Conservation (phyloP, 768 basidiomycete genomes). For the Coprinopsis sp. region DNA sequence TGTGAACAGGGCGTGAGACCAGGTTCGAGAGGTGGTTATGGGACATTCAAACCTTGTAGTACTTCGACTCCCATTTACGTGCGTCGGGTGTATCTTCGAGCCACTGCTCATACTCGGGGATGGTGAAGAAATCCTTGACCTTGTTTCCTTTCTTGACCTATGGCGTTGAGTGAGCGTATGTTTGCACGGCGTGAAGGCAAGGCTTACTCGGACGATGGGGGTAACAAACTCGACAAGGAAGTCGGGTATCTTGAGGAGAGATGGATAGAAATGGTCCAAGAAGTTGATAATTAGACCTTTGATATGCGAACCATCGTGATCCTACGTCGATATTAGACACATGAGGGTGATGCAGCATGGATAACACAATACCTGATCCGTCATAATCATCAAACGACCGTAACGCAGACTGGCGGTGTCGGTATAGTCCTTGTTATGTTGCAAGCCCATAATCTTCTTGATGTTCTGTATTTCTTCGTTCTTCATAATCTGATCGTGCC, state of each 20-base stretch:
- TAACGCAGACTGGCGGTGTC: conserved; percentile 71
- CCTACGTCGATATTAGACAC: conserved; percentile 42
- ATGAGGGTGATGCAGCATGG: neutral
- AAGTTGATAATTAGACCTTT: conserved; percentile 99
- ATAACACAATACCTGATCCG: conserved; percentile 79
- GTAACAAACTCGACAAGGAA: conserved; percentile 99
- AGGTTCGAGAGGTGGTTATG: neutral
- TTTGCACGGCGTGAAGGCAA: neutral
- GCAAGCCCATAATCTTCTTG: conserved; percentile 96
- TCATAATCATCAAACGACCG: conserved; percentile 98
- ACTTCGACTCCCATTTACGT: conserved; percentile 87
- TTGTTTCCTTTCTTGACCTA: conserved; percentile 78
- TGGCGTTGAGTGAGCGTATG: neutral
- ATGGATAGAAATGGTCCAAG: conserved; percentile 94
- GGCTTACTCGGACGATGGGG: conserved; percentile 86
- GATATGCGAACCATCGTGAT: conserved; percentile 99
- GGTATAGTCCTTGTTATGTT: conserved; percentile 88
- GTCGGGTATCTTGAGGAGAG: conserved; percentile 81
- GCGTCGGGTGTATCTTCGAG: conserved; percentile 68
- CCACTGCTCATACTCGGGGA: conserved; percentile 97
- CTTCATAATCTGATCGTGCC: conserved; percentile 95
- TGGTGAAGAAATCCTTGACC: conserved; percentile 87
- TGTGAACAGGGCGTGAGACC: conserved; percentile 23
- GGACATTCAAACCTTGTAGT: conserved; percentile 74
- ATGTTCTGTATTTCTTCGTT: conserved; percentile 96